Conservation (phyloP, 1,284 basidiomycete genomes). For the Ustilago tritici region DNA sequence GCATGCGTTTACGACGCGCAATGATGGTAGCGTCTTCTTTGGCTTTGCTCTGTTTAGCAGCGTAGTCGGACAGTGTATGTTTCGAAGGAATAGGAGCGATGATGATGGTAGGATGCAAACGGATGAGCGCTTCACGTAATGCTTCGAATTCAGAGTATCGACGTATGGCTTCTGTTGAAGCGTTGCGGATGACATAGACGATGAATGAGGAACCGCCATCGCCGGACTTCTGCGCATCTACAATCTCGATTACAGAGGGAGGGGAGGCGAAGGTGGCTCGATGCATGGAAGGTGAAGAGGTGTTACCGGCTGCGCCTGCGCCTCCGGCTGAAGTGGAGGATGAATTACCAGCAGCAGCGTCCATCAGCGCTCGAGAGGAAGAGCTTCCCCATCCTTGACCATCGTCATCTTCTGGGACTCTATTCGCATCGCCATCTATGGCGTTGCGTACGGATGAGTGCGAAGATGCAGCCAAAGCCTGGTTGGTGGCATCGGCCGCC, state of each 20-base stretch:
- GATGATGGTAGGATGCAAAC: slow-evolving; percentile 94
- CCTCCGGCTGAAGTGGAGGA: neutral
- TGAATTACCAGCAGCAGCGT: slow-evolving; percentile 2
- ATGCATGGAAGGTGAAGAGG: slow-evolving; percentile 16
- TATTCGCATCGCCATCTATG: neutral
- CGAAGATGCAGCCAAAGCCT: slow-evolving; percentile 22
- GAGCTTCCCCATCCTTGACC: slow-evolving; percentile 40
- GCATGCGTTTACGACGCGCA: slow-evolving; percentile 88
- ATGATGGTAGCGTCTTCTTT: slow-evolving; percentile 96
- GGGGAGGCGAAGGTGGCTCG: slow-evolving; percentile 40
- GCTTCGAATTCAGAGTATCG: slow-evolving; percentile 98
- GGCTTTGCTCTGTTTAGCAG: slow-evolving; percentile 94
- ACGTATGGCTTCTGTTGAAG: slow-evolving; percentile 84
- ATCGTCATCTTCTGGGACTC: slow-evolving; percentile 34
- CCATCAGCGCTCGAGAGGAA: slow-evolving; percentile 32
- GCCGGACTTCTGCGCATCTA: slow-evolving; percentile 93
- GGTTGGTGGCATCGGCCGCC: slow-evolving; percentile 3
- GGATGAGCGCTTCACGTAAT: slow-evolving; percentile 83
- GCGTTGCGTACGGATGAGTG: slow-evolving; percentile 21
- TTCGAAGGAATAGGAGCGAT: slow-evolving; percentile 98
- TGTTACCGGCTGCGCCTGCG: neutral
- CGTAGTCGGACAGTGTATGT: slow-evolving; percentile 94
- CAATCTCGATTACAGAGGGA: slow-evolving; percentile 49
- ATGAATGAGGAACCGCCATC: slow-evolving; percentile 87
- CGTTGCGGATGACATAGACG: slow-evolving; percentile 90